These are phyloP conservation scores for Brassica rapa DNA, from an alignment of 345 rosid genomes.

Conservation along the genomic window DNA sequence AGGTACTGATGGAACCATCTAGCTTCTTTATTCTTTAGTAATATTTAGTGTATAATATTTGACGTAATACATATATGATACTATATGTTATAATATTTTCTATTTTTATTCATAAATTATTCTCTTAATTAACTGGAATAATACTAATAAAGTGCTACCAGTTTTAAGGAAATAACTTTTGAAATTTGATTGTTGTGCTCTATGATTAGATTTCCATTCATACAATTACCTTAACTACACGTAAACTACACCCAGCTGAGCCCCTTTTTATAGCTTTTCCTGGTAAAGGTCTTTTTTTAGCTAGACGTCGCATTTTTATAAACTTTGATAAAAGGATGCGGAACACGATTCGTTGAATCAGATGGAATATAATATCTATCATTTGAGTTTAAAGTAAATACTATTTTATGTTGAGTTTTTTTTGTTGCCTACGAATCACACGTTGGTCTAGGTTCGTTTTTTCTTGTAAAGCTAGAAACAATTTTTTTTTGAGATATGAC, in stretches of 20 bases:
- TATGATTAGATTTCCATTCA: conserved; percentile 20
- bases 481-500: neutral
- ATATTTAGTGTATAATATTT: neutral
- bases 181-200: neutral
- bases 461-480: neutral
- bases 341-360: neutral
- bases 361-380: neutral
- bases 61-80: neutral
- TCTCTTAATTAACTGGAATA: neutral
- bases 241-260: conserved; percentile 13
- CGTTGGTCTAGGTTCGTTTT: neutral
- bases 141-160: neutral
- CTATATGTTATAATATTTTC: neutral
- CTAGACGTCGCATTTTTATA: conserved; percentile 18
- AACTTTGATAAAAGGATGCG: conserved; percentile 9
- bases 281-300: conserved; percentile 25
- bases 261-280: neutral
- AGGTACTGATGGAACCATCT: conserved; percentile 44
- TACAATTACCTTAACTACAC: conserved; percentile 12
- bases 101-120: neutral
- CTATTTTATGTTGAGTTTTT: neutral
- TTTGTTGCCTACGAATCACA: neutral
- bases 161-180: neutral
- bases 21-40: conserved; percentile 1
- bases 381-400: neutral